Evolutionary conservation across 163 green algal genomes (phyloP).

Genomic region (Prototheca wickerhamii): DNA sequence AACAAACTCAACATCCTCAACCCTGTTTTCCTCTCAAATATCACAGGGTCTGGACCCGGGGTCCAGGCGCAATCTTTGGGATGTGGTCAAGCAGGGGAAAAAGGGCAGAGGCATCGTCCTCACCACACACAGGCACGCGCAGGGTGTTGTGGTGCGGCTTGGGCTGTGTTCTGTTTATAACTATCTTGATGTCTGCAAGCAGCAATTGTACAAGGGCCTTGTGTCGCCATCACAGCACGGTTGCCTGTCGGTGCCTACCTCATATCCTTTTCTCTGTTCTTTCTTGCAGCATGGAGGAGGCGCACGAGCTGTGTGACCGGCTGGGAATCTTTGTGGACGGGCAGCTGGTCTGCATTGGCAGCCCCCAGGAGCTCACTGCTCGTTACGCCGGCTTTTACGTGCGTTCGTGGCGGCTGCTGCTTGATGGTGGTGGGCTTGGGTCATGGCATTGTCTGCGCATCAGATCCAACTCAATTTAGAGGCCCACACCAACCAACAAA

Average conservation of each 20-base stretch:
- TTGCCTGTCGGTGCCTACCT: too few relatives aligned
- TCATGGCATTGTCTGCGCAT: background rate
- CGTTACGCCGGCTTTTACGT: slow-evolving; percentile 65
- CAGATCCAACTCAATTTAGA: background rate
- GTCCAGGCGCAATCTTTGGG: slow-evolving; percentile 75
- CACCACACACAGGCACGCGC: slow-evolving; percentile 80
- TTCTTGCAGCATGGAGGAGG: slow-evolving; percentile 46
- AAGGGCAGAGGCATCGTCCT: slow-evolving; percentile 62
- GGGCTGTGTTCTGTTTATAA: background rate
- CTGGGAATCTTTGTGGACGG: slow-evolving; percentile 95
- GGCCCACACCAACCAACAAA: background rate
- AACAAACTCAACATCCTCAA: background rate
- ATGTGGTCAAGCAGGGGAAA: slow-evolving; percentile 75
- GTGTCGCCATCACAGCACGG: too few relatives aligned
- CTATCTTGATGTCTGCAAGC: background rate
- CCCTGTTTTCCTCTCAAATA: background rate
- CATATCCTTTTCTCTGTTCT: background rate
- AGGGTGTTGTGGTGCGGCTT: slow-evolving; percentile 17
- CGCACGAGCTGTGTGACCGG: slow-evolving; percentile 68
- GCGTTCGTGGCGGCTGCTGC: slow-evolving; percentile 2
- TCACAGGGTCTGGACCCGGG: slow-evolving; percentile 44
- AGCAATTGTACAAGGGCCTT: slow-evolving; percentile 5
- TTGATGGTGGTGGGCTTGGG: background rate
- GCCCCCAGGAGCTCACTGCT: slow-evolving; percentile 65
- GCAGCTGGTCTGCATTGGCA: slow-evolving; percentile 78